Base-by-base conservation (phyloP, 2,329 filamentous ascomycete genomes). In the Trichoderma guizhouense region DNA sequence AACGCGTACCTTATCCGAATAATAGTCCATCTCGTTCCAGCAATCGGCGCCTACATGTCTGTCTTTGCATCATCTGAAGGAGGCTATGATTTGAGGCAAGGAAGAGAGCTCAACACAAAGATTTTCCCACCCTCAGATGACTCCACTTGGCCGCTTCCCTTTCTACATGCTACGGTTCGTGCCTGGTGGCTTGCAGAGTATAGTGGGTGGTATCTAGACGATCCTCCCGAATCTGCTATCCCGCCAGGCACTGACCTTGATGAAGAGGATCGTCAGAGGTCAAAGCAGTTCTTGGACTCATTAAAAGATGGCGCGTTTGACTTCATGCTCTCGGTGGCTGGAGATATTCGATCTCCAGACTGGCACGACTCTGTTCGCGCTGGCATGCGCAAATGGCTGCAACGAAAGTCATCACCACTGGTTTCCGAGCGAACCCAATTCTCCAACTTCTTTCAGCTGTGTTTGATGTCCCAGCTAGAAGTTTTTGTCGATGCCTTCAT, bases 111-210 rank as follows among this genome's bases (percentile, higher is more conserved):
- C 1, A 90, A 97, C 78, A 82, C 86, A 15, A 84, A 89, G 43
- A 86, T 98, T 26, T 89, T 91, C 75, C 86, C 88, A 47, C 87
- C 88, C 21, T 84, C 88, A 60, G 92, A 94, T 64, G 89, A 90
- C 72, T 85, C 91, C 55, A 83, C 86, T 18, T 97, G 94, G 93
- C 85, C 87, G 26, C 80, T 97, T 51, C 86, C 91, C 18, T 92
- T 91, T 76, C 87, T 98, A 14, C 92, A 95, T 76, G 93, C 95
- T 60, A 92, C 93, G 4, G 87, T 95, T 14, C 88, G 89, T 69
- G 89, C 92, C 5, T 94, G 93, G 87, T 99, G 96, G 96, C 87
- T 98, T 61, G 91, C 93, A 36, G 94, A 98, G 78, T 98, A 98
- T 82, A 96, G 93, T 75, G 93, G 94, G 3, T 93, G 94, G 85